A percentile compares a stretch with the other conserved stretches of the same genome.
phyloP scores from a whole-genome alignment of 164 flowering plant species.

The Tinospora cordifolia region DNA sequence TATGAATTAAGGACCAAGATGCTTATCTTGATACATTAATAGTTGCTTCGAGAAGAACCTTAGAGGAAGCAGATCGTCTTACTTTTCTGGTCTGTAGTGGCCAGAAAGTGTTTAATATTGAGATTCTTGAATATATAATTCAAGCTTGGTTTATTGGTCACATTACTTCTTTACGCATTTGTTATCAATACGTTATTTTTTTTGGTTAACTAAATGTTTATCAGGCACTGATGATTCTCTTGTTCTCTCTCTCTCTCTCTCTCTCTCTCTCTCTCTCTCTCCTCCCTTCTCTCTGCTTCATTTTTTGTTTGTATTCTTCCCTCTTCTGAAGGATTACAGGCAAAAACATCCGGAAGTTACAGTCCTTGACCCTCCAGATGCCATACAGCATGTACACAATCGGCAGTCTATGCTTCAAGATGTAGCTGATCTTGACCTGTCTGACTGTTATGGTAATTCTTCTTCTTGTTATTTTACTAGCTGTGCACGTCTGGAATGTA shows the following conservation, averaged over 20 bases:
- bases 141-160: too few species aligned
- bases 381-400: conserved; percentile 72
- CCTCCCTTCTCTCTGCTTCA: neutral
- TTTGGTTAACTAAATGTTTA: neutral
- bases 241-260: neutral
- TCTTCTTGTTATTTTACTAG: conserved; percentile 1
- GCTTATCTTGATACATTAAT: too few species aligned
- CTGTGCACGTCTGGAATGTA: neutral
- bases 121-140: too few species aligned
- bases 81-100: too few species aligned
- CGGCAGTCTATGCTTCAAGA: conserved; percentile 92
- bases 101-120: too few species aligned
- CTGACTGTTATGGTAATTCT: conserved; percentile 58
- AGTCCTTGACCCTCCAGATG: conserved; percentile 94
- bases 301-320: neutral
- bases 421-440: conserved; percentile 77
- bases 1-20: too few species aligned
- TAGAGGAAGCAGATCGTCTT: too few species aligned
- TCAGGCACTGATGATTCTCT: neutral
- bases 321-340: conserved; percentile 48
- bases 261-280: neutral
- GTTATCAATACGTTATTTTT: neutral
- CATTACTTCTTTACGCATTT: neutral
- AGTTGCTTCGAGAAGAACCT: too few species aligned
- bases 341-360: conserved; percentile 82